These are phyloP conservation scores for Filobasidium floriforme DNA, from an alignment of 768 basidiomycete genomes.

Conservation along the genomic window DNA sequence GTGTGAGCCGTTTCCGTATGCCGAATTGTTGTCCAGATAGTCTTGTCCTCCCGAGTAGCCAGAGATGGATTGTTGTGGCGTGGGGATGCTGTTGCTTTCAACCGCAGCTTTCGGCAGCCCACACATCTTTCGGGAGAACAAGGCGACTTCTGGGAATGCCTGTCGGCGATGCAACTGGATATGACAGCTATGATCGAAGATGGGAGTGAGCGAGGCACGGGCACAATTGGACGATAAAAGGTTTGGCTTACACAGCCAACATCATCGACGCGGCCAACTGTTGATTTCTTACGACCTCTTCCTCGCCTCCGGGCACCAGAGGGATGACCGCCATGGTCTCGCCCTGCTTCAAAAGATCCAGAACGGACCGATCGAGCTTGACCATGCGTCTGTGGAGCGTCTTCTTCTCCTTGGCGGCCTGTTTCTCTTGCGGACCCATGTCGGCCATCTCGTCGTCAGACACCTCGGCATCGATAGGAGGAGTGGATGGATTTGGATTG, in stretches of 20 bases:
- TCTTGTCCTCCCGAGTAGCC: conserved; percentile 3
- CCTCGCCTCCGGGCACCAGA: conserved; percentile 41
- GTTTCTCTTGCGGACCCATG: conserved; percentile 6
- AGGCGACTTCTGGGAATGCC: conserved; percentile 44
- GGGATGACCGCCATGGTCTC: conserved; percentile 37
- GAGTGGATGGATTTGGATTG: conserved; percentile 15
- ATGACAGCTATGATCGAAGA: conserved; percentile 22
- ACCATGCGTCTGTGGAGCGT: conserved; percentile 25
- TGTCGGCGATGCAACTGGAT: conserved; percentile 44
- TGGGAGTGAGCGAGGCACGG: no score
- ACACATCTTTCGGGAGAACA: conserved; percentile 43
- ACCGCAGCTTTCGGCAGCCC: conserved; percentile 34
- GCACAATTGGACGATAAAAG: background rate
- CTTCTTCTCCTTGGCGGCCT: conserved; percentile 18
- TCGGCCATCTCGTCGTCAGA: conserved; percentile 19
- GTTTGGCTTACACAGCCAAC: conserved; percentile 29
- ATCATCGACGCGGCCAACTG: conserved; percentile 41
- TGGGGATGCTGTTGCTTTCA: conserved; percentile 15
- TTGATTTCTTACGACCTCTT: conserved; percentile 43
- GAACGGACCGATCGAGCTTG: conserved; percentile 31
- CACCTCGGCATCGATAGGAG: conserved; percentile 3
- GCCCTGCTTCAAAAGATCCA: conserved; percentile 36
- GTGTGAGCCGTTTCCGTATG: conserved; percentile 3
- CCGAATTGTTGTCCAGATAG: conserved; percentile 1
- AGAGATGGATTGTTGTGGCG: conserved; percentile 17